phyloP scores from a whole-genome alignment of 1,284 basidiomycete genomes.

The Ustilago hordei region DNA sequence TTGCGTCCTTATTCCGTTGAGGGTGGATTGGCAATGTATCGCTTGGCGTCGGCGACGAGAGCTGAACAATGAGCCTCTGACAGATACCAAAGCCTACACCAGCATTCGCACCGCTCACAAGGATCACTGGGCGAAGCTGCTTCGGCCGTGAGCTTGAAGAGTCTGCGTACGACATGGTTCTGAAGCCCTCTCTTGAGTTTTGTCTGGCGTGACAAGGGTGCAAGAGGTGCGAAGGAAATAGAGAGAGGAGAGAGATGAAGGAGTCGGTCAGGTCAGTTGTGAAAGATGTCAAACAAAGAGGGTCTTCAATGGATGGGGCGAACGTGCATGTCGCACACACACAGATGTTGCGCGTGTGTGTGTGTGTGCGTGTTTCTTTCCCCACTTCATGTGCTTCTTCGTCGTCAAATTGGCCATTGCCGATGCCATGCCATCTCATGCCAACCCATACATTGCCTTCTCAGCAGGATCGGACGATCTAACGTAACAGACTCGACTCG shows the following conservation, averaged over 20 bases:
- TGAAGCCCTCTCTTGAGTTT: background rate
- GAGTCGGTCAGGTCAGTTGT: background rate
- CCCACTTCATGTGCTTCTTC: background rate
- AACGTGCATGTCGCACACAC: background rate
- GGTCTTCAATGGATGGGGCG: background rate
- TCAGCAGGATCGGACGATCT: slow-evolving; percentile 6
- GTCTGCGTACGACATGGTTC: slow-evolving; percentile 23
- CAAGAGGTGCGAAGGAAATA: background rate
- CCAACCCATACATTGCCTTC: background rate
- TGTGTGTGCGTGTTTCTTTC: background rate
- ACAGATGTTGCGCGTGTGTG: background rate
- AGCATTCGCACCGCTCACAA: slow-evolving; percentile 67
- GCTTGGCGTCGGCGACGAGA: slow-evolving; percentile 63
- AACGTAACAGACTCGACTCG: slow-evolving; percentile 2
- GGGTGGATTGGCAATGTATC: slow-evolving; percentile 58
- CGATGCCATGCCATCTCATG: no score
- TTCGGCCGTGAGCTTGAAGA: slow-evolving; percentile 21
- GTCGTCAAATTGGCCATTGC: background rate
- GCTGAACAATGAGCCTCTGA: slow-evolving; percentile 67
- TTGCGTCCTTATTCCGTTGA: slow-evolving; percentile 19
- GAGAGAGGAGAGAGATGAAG: background rate
- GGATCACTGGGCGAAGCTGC: slow-evolving; percentile 59
- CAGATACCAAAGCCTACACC: slow-evolving; percentile 69
- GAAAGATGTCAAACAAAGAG: background rate
- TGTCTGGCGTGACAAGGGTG: background rate